Conservation (phyloP, 2,329 filamentous ascomycete genomes). For the Beauveria medogensis region DNA sequence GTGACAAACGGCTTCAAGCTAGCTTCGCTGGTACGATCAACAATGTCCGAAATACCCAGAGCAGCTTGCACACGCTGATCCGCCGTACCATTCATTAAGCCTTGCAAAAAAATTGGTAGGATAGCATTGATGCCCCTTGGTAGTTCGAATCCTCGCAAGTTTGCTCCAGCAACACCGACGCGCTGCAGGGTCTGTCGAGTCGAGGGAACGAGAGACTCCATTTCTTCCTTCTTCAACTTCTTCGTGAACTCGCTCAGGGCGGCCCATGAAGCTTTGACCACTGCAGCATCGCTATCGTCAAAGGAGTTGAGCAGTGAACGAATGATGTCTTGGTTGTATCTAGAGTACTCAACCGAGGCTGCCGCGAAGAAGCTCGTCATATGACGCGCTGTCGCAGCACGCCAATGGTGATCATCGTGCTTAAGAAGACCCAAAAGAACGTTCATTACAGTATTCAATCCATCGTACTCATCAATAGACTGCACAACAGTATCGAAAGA, state of each 20-base stretch:
- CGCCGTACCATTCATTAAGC: constrained; percentile 89
- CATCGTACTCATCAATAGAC: constrained; percentile 93
- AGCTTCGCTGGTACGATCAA: constrained; percentile 82
- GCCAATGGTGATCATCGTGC: constrained; percentile 82
- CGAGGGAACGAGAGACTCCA: constrained; percentile 84
- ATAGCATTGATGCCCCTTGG: constrained; percentile 97
- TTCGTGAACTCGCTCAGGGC: constrained; percentile 84
- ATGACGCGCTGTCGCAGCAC: constrained; percentile 69
- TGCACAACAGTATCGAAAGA: constrained; percentile 86
- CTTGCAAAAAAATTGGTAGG: constrained; percentile 93
- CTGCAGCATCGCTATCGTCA: constrained; percentile 72
- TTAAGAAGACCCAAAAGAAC: constrained; percentile 82
- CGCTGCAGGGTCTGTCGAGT: constrained; percentile 80
- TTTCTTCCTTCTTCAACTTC: constrained; percentile 89
- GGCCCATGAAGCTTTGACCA: constrained; percentile 84
- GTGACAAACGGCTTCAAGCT: constrained; percentile 92
- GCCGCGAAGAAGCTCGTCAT: constrained; percentile 79
- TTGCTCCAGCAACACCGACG: constrained; percentile 77
- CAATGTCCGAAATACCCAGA: constrained; percentile 88
- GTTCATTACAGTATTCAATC: constrained; percentile 91
- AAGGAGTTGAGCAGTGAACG: constrained; percentile 86
- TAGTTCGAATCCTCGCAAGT: constrained; percentile 79
- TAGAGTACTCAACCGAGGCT: constrained; percentile 79
- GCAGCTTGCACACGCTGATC: constrained; percentile 91
- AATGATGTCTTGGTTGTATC: constrained; percentile 94